Conservation (phyloP, 495 filamentous ascomycete species). For the Aspergillus funiculosus region DNA sequence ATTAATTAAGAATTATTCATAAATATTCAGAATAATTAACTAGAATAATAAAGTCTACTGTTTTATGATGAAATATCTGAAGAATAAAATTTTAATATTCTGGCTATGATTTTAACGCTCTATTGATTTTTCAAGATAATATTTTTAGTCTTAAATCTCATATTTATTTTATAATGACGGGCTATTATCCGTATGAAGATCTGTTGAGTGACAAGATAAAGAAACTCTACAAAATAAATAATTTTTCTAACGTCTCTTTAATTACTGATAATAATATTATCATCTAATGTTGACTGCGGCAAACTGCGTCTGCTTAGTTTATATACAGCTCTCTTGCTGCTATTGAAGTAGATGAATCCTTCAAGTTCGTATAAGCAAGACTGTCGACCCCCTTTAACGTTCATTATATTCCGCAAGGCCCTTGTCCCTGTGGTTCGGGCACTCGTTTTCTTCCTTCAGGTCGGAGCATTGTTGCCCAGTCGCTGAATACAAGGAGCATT, state of each 20-base stretch:
- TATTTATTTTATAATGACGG: conserved; percentile 1
- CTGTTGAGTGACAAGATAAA: background rate
- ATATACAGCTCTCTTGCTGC: background rate
- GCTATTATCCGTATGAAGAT: conserved; percentile 1
- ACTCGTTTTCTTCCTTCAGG: background rate
- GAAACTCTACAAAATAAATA: background rate
- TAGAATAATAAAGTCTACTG: background rate
- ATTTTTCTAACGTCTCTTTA: background rate
- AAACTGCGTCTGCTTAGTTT: background rate
- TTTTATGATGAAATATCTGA: conserved; percentile 1
- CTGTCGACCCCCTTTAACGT: background rate
- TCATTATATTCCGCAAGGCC: background rate
- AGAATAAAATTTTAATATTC: background rate
- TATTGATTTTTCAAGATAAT: background rate
- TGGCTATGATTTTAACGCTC: background rate
- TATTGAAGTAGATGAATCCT: background rate
- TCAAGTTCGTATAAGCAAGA: background rate
- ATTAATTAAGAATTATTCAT: background rate
- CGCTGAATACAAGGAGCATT: background rate
- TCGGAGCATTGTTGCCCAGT: background rate
- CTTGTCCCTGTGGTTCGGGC: background rate
- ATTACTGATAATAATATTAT: background rate
- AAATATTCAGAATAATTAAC: background rate
- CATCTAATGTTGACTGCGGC: background rate
- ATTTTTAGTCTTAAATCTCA: background rate